These are phyloP conservation scores for Kodamaea restingae DNA, from an alignment of 805 yeast genomes.

Conservation along the genomic window DNA sequence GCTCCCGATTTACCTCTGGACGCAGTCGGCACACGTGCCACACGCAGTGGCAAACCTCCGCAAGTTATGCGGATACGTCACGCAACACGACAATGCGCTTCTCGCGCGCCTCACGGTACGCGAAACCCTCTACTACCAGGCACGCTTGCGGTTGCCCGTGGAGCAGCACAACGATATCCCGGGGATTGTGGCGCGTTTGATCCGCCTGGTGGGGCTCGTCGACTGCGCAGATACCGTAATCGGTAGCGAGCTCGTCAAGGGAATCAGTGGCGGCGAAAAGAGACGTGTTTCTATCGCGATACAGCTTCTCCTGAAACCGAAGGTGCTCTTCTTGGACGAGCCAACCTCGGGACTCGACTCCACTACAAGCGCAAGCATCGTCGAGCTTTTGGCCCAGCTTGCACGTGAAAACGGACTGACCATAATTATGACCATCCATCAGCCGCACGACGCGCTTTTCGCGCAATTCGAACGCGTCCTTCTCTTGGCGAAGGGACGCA, in stretches of 20 bases:
- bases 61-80: slow-evolving; percentile 21
- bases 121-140: slow-evolving; percentile 24
- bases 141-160: slow-evolving; percentile 20
- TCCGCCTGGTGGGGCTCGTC: slow-evolving; percentile 20
- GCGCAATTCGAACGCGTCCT: slow-evolving; percentile 18
- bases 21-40: too few relatives aligned
- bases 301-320: slow-evolving; percentile 23
- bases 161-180: slow-evolving; percentile 18
- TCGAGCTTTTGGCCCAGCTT: slow-evolving; percentile 16
- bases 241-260: slow-evolving; percentile 20
- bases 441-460: slow-evolving; percentile 23
- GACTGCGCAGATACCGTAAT: slow-evolving; percentile 27
- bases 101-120: slow-evolving; percentile 23
- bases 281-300: slow-evolving; percentile 27
- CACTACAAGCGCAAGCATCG: slow-evolving; percentile 20
- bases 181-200: slow-evolving; percentile 12
- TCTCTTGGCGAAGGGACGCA: slow-evolving; percentile 24
- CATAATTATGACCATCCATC: slow-evolving; percentile 23
- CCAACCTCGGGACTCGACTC: slow-evolving; percentile 28
- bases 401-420: slow-evolving; percentile 20
- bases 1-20: not conserved
- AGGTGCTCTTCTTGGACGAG: slow-evolving; percentile 24
- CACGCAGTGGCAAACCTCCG: slow-evolving; percentile 15
- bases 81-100: slow-evolving; percentile 23
- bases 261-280: slow-evolving; percentile 27